Conservation (phyloP, 75 land plant species). For the Pinus albicaulis region DNA sequence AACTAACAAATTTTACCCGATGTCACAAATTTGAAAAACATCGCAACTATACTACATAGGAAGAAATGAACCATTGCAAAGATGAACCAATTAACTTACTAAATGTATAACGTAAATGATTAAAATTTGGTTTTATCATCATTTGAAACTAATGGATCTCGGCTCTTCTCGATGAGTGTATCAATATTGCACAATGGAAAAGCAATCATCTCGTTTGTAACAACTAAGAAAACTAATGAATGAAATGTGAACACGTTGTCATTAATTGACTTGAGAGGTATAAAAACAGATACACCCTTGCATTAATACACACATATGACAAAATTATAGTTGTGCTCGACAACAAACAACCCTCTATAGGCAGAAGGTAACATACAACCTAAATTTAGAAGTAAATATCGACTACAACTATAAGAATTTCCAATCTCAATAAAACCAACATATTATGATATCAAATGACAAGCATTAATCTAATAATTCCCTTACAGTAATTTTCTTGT, state of each 20-base stretch:
- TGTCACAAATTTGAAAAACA: constrained; percentile 97
- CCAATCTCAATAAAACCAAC: not conserved
- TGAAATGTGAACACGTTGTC: not conserved
- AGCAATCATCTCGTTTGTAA: not conserved
- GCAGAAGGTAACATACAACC: not conserved
- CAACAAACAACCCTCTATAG: not conserved
- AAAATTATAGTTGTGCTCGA: not conserved
- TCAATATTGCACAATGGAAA: constrained; percentile 48
- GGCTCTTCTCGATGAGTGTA: constrained; percentile 58
- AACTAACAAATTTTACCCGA: constrained; percentile 84
- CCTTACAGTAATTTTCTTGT: not conserved
- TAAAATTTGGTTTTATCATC: constrained; percentile 55
- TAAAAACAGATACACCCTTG: too few relatives aligned
- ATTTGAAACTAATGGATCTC: constrained; percentile 80
- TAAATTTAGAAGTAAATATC: not conserved
- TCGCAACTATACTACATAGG: constrained; percentile 59
- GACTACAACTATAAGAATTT: not conserved
- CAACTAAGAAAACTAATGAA: not conserved
- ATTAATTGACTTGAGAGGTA: too few relatives aligned
- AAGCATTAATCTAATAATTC: not conserved
- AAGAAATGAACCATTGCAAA: constrained; percentile 8
- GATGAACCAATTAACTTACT: not conserved
- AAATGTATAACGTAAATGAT: not conserved
- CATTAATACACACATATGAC: too few relatives aligned
- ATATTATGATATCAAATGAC: not conserved